Base-by-base conservation (phyloP, 177 flowering plant genomes). In the Vitis hybrid region DNA sequence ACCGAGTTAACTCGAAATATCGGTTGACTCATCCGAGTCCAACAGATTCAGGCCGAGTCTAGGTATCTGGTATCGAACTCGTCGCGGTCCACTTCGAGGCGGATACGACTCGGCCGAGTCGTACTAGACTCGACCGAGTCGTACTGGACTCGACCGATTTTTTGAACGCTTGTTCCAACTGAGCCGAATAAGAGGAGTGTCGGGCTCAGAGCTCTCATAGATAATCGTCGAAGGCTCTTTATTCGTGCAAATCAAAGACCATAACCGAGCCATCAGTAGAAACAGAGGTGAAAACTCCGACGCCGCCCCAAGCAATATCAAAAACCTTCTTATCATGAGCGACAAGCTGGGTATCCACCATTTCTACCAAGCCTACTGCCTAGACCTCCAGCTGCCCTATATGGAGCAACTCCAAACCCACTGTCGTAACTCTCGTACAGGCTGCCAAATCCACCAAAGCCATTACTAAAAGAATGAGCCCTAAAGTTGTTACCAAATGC, bases 251-350 rank as follows among this genome's bases (percentile, higher is more conserved):
- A 58, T 90, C 96, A 63, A 90, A 90, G 30, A 90, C 93, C 62
- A 90, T 62, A 2, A 89, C 91, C 4, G 90, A 89, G 3, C 93
- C 93, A 52, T 90, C 96, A 3, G 89, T 91, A 4, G 91, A 90
- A 21, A 90, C 93, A 14, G 91, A 90, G 12, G 96, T 93, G 49
- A 90, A 90, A 18, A 90, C 96, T 3, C 93, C 91, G 4, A 85
- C 90, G 3, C 90, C 96, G 14, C 96, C 93, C 93, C 96, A 90
- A 13, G 96, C 96, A 32, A 90, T 90, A 72, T 90, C 96, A 67
- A 87, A 87, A 30, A 90, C 96, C 81, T 90, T 93, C 78, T 90
- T 90, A 49, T 90, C 96, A 64, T 90, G 96, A 13, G 93, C 96
- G 40, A 90, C 89, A 15, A 90, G 78, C 71, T 90, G 96, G 30